These are phyloP conservation scores for Eimeria nieschulzi DNA, from an alignment of 169 alveolate species.

Conservation along the genomic window DNA sequence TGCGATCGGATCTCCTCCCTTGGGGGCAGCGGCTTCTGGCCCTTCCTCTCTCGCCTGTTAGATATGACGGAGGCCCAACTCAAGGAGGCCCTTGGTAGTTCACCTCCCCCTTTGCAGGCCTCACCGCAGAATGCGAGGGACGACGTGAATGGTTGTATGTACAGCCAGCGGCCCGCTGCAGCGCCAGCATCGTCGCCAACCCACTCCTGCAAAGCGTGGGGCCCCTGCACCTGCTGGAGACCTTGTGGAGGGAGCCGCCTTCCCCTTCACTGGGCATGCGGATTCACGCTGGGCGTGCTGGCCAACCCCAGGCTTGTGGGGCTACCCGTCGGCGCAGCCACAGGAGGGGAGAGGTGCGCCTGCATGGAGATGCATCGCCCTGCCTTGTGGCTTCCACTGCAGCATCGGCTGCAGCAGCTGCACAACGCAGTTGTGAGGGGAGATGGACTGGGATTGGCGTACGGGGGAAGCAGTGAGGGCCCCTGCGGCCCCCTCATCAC, in stretches of 20 bases:
- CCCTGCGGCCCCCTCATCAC: neutral
- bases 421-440: slow-evolving; percentile 5
- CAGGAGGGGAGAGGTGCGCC: slow-evolving; percentile 21
- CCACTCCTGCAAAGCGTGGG: neutral
- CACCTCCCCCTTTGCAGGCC: neutral
- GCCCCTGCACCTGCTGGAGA: slow-evolving; percentile 8
- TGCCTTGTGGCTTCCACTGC: slow-evolving; percentile 33
- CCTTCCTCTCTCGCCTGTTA: slow-evolving; percentile 22
- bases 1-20: slow-evolving; percentile 36
- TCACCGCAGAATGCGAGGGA: neutral
- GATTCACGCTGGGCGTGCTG: slow-evolving; percentile 27
- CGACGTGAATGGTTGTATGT: neutral
- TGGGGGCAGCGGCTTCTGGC: slow-evolving; percentile 64
- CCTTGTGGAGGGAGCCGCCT: slow-evolving; percentile 14
- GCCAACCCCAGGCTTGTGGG: slow-evolving; percentile 34
- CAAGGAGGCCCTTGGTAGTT: slow-evolving; percentile 16
- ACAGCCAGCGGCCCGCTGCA: neutral
- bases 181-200: neutral
- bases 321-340: slow-evolving; percentile 15
- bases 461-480: neutral
- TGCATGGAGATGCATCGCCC: slow-evolving; percentile 41
- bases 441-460: neutral
- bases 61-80: slow-evolving; percentile 47
- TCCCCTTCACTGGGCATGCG: slow-evolving; percentile 17
- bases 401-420: slow-evolving; percentile 59